Conservation (phyloP, 2,329 filamentous ascomycete species). For the Trichoderma sp. region DNA sequence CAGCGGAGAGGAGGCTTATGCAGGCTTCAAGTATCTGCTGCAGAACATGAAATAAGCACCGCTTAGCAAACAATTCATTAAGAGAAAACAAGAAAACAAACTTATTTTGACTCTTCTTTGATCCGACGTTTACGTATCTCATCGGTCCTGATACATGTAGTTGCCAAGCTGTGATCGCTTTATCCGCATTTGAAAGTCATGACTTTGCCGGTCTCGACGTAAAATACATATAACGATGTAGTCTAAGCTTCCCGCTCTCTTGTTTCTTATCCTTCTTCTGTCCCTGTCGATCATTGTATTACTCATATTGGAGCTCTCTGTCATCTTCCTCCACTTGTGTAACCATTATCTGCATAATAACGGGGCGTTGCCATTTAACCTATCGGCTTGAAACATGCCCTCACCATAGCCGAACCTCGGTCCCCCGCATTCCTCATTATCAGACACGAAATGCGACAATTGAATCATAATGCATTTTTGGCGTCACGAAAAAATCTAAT, state of each 20-base stretch:
- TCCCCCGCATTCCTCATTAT: background rate
- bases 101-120: background rate
- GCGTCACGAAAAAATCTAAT: background rate
- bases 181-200: background rate
- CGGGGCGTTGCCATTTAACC: background rate
- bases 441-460: background rate
- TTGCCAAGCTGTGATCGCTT: background rate
- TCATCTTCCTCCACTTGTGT: background rate
- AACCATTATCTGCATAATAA: background rate
- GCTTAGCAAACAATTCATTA: accelerated
- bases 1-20: constrained; percentile 43
- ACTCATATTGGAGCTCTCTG: background rate
- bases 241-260: background rate
- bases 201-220: no score
- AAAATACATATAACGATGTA: background rate
- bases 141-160: background rate
- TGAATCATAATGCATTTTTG: background rate
- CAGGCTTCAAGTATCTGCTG: constrained; percentile 58
- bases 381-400: background rate
- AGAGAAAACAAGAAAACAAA: background rate
- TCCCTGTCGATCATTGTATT: background rate
- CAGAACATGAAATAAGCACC: constrained; percentile 36
- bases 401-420: background rate
- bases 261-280: background rate
- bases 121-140: background rate